Conservation (phyloP, 176 grass and related monocot species). For the Ananas comosus region DNA sequence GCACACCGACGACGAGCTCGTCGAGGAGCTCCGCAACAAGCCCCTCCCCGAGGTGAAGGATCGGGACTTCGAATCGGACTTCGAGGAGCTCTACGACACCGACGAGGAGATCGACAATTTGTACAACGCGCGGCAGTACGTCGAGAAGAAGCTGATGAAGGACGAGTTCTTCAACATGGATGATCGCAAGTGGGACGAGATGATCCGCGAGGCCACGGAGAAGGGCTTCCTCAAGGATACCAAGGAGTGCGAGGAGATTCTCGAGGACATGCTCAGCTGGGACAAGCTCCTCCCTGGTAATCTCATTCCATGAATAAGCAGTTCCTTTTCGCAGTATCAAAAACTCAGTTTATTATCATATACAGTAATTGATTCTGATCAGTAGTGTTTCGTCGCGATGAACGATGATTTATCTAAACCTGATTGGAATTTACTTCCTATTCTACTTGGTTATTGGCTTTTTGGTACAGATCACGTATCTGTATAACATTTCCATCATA, state of each 20-base stretch:
- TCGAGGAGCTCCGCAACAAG: constrained; percentile 40
- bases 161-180: constrained; percentile 71
- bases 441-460: no score
- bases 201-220: constrained; percentile 38
- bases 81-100: constrained; percentile 45
- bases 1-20: constrained; percentile 47
- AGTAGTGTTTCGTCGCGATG: no score
- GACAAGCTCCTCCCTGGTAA: constrained; percentile 80
- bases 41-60: constrained; percentile 36
- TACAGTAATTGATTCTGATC: background rate
- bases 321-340: background rate
- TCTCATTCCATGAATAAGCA: background rate
- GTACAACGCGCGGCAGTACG: constrained; percentile 71
- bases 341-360: background rate
- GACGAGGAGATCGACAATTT: constrained; percentile 69
- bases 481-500: no score
- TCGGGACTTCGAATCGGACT: constrained; percentile 47
- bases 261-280: constrained; percentile 85
- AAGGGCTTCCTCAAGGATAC: constrained; percentile 36
- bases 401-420: no score
- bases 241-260: constrained; percentile 71
- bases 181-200: constrained; percentile 53
- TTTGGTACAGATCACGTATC: no score
- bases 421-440: no score
- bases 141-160: constrained; percentile 61